These are phyloP conservation scores for Cryptococcus hybrid DNA, from an alignment of 1,284 basidiomycete species.

Conservation along the genomic window DNA sequence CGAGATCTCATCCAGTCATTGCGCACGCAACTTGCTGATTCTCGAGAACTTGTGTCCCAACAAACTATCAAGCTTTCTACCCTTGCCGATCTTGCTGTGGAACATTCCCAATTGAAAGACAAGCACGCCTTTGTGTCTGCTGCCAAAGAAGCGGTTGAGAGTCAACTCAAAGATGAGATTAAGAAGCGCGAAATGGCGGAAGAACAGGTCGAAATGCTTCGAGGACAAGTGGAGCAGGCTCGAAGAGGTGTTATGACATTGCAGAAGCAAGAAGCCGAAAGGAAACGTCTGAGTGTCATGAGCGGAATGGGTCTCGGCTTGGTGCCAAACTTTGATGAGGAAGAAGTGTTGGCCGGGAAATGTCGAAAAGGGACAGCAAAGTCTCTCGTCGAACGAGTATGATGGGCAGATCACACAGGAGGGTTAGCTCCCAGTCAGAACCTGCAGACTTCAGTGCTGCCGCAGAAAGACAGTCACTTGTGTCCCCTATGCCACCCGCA, in stretches of 20 bases:
- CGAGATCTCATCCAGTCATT: constrained; percentile 22
- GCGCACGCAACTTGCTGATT: constrained; percentile 20
- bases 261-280: constrained; percentile 66
- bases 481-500: constrained; percentile 5
- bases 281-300: constrained; percentile 56
- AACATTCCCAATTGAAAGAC: constrained; percentile 40
- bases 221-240: constrained; percentile 87
- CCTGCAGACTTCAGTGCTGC: constrained; percentile 10
- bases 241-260: constrained; percentile 86
- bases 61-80: constrained; percentile 26
- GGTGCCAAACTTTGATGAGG: background rate
- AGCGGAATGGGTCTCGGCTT: constrained; percentile 43
- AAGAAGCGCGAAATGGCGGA: constrained; percentile 70
- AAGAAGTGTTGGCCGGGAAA: constrained; percentile 1
- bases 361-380: constrained; percentile 8
- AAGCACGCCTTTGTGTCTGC: constrained; percentile 38
- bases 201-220: constrained; percentile 72
- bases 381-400: constrained; percentile 12
- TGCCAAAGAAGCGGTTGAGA: constrained; percentile 55
- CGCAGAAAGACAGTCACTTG: background rate
- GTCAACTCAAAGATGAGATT: constrained; percentile 60
- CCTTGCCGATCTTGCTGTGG: constrained; percentile 35
- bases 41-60: constrained; percentile 23
- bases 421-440: constrained; percentile 20
- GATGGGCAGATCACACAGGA: constrained; percentile 15